Evolutionary conservation across 192 early-diverging fungal genomes (phyloP), one percentile per base, ranked within the genome.

Genomic region (Borealophlyctis nickersoniae): DNA sequence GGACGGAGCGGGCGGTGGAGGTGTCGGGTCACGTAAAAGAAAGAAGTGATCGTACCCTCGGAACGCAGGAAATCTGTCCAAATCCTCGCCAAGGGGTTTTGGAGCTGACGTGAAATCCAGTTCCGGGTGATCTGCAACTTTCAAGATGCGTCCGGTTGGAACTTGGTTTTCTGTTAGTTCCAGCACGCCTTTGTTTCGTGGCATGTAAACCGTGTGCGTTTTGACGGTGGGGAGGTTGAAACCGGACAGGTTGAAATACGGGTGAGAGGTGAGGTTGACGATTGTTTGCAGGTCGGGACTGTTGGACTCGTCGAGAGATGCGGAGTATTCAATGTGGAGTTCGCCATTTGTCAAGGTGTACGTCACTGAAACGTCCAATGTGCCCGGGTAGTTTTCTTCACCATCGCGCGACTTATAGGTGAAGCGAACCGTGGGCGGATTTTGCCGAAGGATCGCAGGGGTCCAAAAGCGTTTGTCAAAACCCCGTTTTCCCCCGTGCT

Each of bases 171-270:
- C 53, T 58, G 87, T 80, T 0, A 79, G 26, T 54, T 81, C 80
- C 22, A 89, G 73, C 26, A 71, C 79, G 60, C 81, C 74, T 1
- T 75, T 67, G 23, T 74, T 69, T 22, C 71, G 49, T n/a, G 70
- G 60, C 55, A 86, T 74, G 16, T 77, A 35, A 11, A 73, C 48
- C 32, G 85, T 76, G 50, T 88, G 76, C 51, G 82, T 78, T 11
- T 77, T 66, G 24, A 86, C 70, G 4, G 77, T 77, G 14, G 56
- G 63, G 4, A n/a, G 45, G 1, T 3, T 9, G 32, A 86, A 76
- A 22, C 94, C 92, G 35, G 89, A 81, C 32, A 96, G 73, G 67
- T 93, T 93, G 73, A 92, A 95, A 74, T 94, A 96, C 19, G 89
- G 74, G 66, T 96, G 94, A 73, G 88, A 91, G 11, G 94, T 93